Evolutionary conservation across 2,329 filamentous ascomycete genomes (phyloP).

Genomic region (Arthrobotrys conoides): DNA sequence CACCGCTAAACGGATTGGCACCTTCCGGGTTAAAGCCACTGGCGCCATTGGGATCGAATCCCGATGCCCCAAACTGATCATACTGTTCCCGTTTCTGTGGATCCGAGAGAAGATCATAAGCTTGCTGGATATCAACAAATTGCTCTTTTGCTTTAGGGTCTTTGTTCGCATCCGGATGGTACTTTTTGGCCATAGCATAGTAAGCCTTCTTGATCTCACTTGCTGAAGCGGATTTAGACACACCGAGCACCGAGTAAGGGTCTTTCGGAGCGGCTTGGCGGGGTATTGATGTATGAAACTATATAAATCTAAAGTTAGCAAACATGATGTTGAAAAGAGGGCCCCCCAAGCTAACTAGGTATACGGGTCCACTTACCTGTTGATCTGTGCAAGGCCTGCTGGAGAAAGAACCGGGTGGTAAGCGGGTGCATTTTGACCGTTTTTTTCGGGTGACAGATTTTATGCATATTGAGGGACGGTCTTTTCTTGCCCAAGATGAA

Average conservation of each 20-base stretch:
- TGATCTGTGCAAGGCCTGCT: slow-evolving; percentile 46
- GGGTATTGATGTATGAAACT: slow-evolving; percentile 75
- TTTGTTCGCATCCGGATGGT: slow-evolving; percentile 97
- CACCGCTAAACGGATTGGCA: slow-evolving; percentile 75
- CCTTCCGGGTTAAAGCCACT: slow-evolving; percentile 73
- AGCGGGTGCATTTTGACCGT: slow-evolving; percentile 2
- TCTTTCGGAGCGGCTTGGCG: slow-evolving; percentile 74
- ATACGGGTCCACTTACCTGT: slow-evolving; percentile 62
- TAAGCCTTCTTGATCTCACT: slow-evolving; percentile 98
- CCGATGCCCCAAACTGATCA: slow-evolving; percentile 89
- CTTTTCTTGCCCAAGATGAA: slow-evolving; percentile 34
- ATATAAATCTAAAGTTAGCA: slow-evolving; percentile 66
- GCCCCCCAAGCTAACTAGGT: neutral
- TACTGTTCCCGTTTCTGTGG: slow-evolving; percentile 92
- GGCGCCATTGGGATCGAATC: slow-evolving; percentile 79
- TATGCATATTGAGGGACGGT: neutral
- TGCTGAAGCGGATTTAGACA: slow-evolving; percentile 83
- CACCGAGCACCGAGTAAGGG: slow-evolving; percentile 88
- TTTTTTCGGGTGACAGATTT: neutral
- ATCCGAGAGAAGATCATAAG: slow-evolving; percentile 94
- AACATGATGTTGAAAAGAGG: slow-evolving; percentile 66
- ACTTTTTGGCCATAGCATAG: slow-evolving; percentile 97
- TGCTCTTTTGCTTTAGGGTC: slow-evolving; percentile 93
- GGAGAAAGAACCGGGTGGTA: neutral
- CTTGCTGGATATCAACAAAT: slow-evolving; percentile 91